A percentile compares a stretch with the other conserved stretches of the same genome.
Evolutionary conservation across 192 early-diverging fungal genomes (phyloP).

Genomic region (Gonapodya sp.): DNA sequence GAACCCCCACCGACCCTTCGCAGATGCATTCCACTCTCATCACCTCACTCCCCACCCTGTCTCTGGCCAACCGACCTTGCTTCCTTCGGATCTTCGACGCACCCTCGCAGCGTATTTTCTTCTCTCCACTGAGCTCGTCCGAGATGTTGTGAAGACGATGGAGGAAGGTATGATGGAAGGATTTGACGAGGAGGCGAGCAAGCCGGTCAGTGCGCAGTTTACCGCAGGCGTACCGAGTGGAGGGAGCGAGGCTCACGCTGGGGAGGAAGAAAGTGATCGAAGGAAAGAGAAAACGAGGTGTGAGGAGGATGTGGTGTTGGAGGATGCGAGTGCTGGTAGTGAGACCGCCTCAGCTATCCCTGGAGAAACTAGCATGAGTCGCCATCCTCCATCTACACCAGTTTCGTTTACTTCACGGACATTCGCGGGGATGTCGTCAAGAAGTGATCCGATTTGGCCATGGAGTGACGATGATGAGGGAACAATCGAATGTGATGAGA

Average conservation of each 20-base stretch:
- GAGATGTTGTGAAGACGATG: constrained; percentile 78
- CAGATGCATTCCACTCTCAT: neutral
- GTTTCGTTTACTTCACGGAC: no score
- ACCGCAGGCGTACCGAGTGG: constrained; percentile 61
- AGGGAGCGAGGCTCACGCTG: no score
- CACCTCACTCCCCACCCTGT: neutral
- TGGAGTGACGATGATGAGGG: no score
- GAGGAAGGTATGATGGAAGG: constrained; percentile 81
- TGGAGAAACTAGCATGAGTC: no score
- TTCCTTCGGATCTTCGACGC: constrained; percentile 51
- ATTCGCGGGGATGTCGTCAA: no score
- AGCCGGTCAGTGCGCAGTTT: constrained; percentile 86
- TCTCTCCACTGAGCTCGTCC: constrained; percentile 78
- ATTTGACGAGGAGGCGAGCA: constrained; percentile 66
- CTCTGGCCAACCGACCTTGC: neutral
- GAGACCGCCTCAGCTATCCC: no score
- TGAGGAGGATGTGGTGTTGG: no score
- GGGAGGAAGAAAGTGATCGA: constrained; percentile 18
- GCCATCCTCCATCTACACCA: no score
- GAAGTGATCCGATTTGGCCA: no score
- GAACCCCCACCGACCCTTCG: neutral
- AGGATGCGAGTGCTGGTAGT: no score
- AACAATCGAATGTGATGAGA: no score
- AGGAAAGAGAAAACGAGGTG: constrained; percentile 27
- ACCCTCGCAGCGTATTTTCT: constrained; percentile 93